Percentiles rank a stretch among this genome's conserved stretches.
These are phyloP conservation scores for Aaosphaeria pasadenensis DNA, from an alignment of 2,329 filamentous ascomycete species.

Conservation along the genomic window DNA sequence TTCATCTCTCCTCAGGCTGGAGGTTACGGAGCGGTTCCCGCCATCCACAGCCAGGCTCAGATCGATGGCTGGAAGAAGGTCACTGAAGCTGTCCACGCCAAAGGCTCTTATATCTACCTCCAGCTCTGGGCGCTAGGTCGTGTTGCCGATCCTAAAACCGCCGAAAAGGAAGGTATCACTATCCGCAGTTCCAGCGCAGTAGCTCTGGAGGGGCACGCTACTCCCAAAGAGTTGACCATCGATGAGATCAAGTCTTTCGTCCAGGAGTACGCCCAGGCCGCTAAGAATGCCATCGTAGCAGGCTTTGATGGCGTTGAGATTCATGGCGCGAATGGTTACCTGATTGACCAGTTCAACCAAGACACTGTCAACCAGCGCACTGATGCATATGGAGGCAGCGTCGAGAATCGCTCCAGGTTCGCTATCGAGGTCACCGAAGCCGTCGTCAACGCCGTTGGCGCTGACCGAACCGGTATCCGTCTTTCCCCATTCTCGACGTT, in stretches of 20 bases:
- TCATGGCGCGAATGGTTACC: constrained; percentile 61
- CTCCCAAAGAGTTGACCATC: constrained; percentile 31
- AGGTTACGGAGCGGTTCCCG: constrained; percentile 53
- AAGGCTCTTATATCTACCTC: constrained; percentile 58
- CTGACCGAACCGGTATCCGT: constrained; percentile 55
- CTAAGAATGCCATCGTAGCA: constrained; percentile 45
- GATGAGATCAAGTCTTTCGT: constrained; percentile 33
- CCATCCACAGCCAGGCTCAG: constrained; percentile 50
- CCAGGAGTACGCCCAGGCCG: constrained; percentile 36
- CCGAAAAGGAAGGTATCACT: constrained; percentile 34
- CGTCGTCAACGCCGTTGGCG: constrained; percentile 48
- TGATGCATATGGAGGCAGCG: constrained; percentile 46
- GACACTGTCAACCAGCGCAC: constrained; percentile 52
- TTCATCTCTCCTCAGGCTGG: constrained; percentile 48
- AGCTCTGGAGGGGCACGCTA: constrained; percentile 37
- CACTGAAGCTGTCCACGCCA: constrained; percentile 61
- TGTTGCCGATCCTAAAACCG: constrained; percentile 41
- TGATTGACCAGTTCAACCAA: constrained; percentile 65
- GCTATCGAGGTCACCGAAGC: constrained; percentile 52
- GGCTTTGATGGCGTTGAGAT: constrained; percentile 61
- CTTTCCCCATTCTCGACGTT: constrained; percentile 60
- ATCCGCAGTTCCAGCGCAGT: constrained; percentile 32
- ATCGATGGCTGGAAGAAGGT: constrained; percentile 59
- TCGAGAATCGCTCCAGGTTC: constrained; percentile 52
- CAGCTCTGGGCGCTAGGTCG: constrained; percentile 64